A percentile compares a stretch with the other conserved stretches of the same genome.
Evolutionary conservation across 176 grass and related monocot genomes (phyloP).

Genomic region (Pontederia crassipes): DNA sequence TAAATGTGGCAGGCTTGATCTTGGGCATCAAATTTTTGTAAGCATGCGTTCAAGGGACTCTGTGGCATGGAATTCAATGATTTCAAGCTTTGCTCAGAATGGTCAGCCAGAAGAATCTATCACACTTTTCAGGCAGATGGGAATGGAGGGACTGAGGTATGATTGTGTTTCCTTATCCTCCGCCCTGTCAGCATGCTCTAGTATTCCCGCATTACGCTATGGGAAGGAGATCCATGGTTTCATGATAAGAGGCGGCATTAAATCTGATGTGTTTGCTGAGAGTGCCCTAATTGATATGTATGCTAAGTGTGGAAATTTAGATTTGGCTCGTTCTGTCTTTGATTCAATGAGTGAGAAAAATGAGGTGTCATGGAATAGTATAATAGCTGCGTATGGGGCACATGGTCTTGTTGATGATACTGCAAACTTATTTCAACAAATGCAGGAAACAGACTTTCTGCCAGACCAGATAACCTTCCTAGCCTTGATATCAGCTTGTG

Average conservation of each 20-base stretch:
- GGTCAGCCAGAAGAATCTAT: constrained; percentile 63
- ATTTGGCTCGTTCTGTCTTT: constrained; percentile 53
- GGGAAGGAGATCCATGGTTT: constrained; percentile 85
- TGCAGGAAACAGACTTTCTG: constrained; percentile 58
- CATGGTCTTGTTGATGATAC: constrained; percentile 67
- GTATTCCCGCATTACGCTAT: constrained; percentile 57
- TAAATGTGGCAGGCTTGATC: constrained; percentile 70
- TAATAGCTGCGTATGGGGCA: constrained; percentile 74
- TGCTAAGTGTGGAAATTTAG: constrained; percentile 58
- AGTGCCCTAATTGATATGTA: constrained; percentile 92
- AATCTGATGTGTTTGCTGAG: constrained; percentile 49
- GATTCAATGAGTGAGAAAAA: constrained; percentile 60
- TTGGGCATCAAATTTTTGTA: constrained; percentile 56
- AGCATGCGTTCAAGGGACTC: constrained; percentile 45
- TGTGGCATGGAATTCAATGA: constrained; percentile 89
- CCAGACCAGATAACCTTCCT: constrained; percentile 79
- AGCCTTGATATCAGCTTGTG: constrained; percentile 75
- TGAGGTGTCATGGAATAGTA: constrained; percentile 86
- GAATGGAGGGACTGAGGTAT: constrained; percentile 45
- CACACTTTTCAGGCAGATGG: constrained; percentile 59
- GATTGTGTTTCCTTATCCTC: constrained; percentile 66
- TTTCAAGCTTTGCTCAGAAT: constrained; percentile 72
- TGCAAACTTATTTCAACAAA: constrained; percentile 35
- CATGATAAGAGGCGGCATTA: constrained; percentile 47
- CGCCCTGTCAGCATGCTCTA: constrained; percentile 58